These are phyloP conservation scores for Combretum micranthum DNA, from an alignment of 345 rosid genomes.

Conservation along the genomic window DNA sequence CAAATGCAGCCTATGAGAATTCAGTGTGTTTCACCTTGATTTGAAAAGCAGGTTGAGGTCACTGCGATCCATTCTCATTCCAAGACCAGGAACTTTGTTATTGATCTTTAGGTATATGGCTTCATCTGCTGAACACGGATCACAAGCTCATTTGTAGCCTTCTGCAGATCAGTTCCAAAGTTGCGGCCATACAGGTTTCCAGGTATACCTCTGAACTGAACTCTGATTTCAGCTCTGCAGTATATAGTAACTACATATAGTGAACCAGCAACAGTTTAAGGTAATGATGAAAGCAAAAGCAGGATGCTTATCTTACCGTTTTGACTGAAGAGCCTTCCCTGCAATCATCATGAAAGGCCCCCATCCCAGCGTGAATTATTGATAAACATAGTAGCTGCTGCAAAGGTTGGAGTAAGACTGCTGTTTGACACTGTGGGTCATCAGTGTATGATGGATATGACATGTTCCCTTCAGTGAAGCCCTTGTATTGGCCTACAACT, in stretches of 20 bases:
- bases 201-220: slow-evolving; percentile 48
- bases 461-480: slow-evolving; percentile 21
- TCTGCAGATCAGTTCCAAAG: slow-evolving; percentile 29
- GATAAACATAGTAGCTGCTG: slow-evolving; percentile 44
- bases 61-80: slow-evolving; percentile 41
- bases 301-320: slow-evolving; percentile 16
- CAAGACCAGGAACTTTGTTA: slow-evolving; percentile 50
- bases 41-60: slow-evolving; percentile 39
- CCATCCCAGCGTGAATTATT: slow-evolving; percentile 53
- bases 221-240: slow-evolving; percentile 47
- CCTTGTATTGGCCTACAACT: slow-evolving; percentile 39
- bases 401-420: slow-evolving; percentile 43
- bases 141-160: slow-evolving; percentile 48
- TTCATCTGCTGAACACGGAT: slow-evolving; percentile 43
- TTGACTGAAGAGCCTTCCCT: slow-evolving; percentile 44
- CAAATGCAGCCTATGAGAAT: not conserved
- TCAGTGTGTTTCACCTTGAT: slow-evolving; percentile 20
- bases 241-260: not conserved
- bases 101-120: slow-evolving; percentile 50
- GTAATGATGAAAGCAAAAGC: not conserved
- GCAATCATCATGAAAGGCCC: slow-evolving; percentile 47
- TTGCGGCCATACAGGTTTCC: slow-evolving; percentile 38
- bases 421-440: slow-evolving; percentile 28
- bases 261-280: not conserved
- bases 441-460: slow-evolving; percentile 30